phyloP scores from a whole-genome alignment of 352 stramenopile genomes.

The Sclerospora graminicola region DNA sequence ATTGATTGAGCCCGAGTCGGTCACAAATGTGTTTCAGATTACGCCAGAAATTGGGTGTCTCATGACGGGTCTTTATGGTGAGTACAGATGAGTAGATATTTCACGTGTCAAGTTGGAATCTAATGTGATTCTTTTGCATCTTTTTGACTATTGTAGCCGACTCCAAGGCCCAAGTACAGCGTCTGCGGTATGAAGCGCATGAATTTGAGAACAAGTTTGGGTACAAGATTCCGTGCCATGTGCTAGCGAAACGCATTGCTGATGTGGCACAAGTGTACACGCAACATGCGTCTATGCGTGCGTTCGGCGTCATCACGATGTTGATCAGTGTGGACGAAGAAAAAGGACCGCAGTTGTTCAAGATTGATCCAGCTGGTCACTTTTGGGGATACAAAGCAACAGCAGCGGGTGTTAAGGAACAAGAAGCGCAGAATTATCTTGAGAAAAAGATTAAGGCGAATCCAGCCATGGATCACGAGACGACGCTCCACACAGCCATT shows the following conservation, averaged over 20 bases:
- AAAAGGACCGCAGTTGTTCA: constrained; percentile 95
- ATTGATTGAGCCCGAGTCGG: constrained; percentile 90
- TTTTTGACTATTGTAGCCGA: constrained; percentile 45
- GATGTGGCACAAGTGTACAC: constrained; percentile 96
- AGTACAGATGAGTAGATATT: background rate
- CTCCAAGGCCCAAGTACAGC: constrained; percentile 88
- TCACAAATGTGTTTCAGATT: constrained; percentile 95
- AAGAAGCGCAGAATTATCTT: constrained; percentile 98
- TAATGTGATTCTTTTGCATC: background rate
- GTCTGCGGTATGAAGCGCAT: constrained; percentile 93
- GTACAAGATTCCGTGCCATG: constrained; percentile 91
- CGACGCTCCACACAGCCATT: constrained; percentile 94
- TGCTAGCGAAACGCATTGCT: constrained; percentile 94
- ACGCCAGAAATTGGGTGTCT: constrained; percentile 92
- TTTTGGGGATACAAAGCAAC: constrained; percentile 93
- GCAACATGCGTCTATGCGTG: constrained; percentile 91
- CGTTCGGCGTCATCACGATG: constrained; percentile 92
- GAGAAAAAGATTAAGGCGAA: constrained; percentile 96
- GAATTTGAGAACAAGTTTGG: constrained; percentile 97
- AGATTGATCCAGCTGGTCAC: constrained; percentile 98
- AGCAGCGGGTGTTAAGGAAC: constrained; percentile 92
- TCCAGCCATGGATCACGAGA: constrained; percentile 85
- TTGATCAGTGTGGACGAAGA: constrained; percentile 97
- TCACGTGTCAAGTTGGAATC: background rate
- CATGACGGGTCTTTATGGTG: constrained; percentile 90